phyloP scores from a whole-genome alignment of 1,284 basidiomycete genomes.

The Veloboletus limbatus region DNA sequence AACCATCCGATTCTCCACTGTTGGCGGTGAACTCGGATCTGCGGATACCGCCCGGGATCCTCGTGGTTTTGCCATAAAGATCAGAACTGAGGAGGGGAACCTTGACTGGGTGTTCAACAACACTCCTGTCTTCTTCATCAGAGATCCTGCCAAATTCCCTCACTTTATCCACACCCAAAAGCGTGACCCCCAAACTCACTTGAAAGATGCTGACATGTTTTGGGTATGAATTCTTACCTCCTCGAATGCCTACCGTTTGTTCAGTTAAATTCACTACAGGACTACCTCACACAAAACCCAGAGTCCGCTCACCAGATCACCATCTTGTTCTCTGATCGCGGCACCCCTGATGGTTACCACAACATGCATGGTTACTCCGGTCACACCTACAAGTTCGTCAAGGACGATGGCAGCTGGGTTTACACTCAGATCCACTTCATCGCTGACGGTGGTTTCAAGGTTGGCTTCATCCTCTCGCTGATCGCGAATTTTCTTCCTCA shows the following conservation, averaged over 20 bases:
- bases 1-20: conserved; percentile 85
- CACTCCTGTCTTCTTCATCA: conserved; percentile 87
- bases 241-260: not conserved
- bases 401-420: conserved; percentile 76
- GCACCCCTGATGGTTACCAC: conserved; percentile 83
- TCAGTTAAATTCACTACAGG: conserved; percentile 43
- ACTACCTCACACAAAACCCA: conserved; percentile 89
- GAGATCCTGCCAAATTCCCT: conserved; percentile 82
- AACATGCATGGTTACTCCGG: conserved; percentile 89
- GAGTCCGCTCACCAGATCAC: conserved; percentile 90
- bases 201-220: conserved; percentile 80
- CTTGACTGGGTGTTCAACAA: conserved; percentile 93
- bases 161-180: conserved; percentile 97
- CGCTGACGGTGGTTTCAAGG: conserved; percentile 77
- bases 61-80: conserved; percentile 90
- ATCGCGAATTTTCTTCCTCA: not conserved
- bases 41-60: conserved; percentile 91
- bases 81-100: conserved; percentile 87
- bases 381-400: conserved; percentile 90
- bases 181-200: conserved; percentile 85
- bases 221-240: conserved; percentile 49
- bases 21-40: conserved; percentile 85
- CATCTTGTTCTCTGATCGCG: conserved; percentile 89
- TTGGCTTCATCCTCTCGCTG: conserved; percentile 20
- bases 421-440: conserved; percentile 83